Base-by-base conservation (phyloP, 371 early-diverging fungal genomes). In the Gilbertella persicaria region DNA sequence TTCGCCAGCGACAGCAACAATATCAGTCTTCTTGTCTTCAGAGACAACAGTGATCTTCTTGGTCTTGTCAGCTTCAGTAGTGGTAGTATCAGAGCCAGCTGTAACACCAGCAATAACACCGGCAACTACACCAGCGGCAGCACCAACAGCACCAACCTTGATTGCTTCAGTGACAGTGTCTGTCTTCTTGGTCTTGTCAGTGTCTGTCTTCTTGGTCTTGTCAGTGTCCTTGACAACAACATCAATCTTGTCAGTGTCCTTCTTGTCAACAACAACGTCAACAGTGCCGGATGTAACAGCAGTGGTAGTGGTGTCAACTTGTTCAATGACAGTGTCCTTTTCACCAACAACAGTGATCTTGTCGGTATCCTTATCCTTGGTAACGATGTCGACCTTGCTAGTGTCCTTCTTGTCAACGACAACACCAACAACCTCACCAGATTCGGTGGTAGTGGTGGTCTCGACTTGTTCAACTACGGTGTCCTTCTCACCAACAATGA, bases 251-350 rank as follows among this genome's bases (percentile, higher is more conserved):
- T 5, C 24, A 28, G 16, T 17, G 0, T 42, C 14, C 19, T 53
- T 25, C n/a, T 14, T 17, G 5, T 12, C 23, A 21, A n/a, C 38
- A 21, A 28, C 39, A 39, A 53, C 19, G 5, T 25, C 20, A 30
- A 39, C n/a, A 5, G 38, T 36, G 7, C 38, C 56, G 13, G 49
- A 29, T 6, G 21, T 45, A 8, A 45, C 39, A 36, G 30, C 44
- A 38, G 45, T 45, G 20, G 36, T 20, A 29, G 39, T 43, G 19
- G 49, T 44, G 23, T 33, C 33, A 33, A 54, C 55, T 26, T 54
- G 41, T 3, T 55, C 47, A 29, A 38, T 45, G 26, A 55, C 42
- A 24, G 24, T 19, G 14, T 56, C 48, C 44, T 56, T 56, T 9
- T 43, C 38, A 25, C 37, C 46, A 30, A 39, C 45, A 30, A 45